phyloP scores from a whole-genome alignment of 2,329 filamentous ascomycete genomes.

The Fusarium proliferatum region DNA sequence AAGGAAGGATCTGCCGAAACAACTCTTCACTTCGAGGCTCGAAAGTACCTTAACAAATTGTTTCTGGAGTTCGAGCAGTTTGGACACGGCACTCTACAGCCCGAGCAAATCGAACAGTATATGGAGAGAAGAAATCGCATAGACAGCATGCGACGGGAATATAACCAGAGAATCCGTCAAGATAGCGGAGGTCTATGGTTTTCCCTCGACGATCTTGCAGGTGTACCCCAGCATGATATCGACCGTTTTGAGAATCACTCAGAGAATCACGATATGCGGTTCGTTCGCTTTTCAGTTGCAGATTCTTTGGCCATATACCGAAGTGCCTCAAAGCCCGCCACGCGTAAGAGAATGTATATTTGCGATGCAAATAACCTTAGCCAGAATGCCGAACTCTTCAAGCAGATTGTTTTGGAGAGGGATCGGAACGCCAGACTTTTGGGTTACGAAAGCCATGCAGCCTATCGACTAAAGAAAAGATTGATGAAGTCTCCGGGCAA shows the following conservation, averaged over 20 bases:
- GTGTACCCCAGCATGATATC: neutral
- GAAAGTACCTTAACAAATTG: neutral
- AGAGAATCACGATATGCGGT: neutral
- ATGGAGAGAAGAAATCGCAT: neutral
- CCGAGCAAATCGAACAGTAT: neutral
- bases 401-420: neutral
- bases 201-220: neutral
- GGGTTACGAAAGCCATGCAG: neutral
- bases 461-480: neutral
- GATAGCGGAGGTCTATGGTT: neutral
- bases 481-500: neutral
- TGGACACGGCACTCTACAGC: neutral
- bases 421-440: neutral
- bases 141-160: neutral
- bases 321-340: fast-evolving
- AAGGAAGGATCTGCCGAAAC: neutral
- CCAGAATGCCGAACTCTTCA: neutral
- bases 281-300: neutral
- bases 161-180: neutral
- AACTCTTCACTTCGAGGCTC: neutral
- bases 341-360: neutral
- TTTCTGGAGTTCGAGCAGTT: neutral
- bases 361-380: fast-evolving
- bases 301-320: neutral
- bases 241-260: fast-evolving